Conservation (phyloP, 2,329 filamentous ascomycete species). For the Hypoxylon sp. region DNA sequence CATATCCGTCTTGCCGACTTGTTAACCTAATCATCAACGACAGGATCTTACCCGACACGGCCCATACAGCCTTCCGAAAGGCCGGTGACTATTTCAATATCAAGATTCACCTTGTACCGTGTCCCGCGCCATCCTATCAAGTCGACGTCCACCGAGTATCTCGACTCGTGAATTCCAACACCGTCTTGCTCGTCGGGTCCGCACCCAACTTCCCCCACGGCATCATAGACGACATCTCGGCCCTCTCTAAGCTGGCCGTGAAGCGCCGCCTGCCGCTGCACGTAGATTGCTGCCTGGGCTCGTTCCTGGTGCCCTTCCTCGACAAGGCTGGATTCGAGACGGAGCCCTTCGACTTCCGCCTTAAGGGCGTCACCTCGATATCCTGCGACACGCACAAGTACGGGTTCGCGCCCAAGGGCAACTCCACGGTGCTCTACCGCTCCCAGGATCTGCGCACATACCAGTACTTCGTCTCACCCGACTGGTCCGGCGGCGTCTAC, state of each 20-base stretch:
- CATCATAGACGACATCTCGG: conserved; percentile 93
- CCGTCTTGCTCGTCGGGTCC: conserved; percentile 88
- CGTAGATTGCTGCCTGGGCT: conserved; percentile 97
- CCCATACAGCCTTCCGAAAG: conserved; percentile 96
- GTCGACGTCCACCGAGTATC: conserved; percentile 80
- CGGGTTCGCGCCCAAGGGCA: conserved; percentile 97
- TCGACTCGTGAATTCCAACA: conserved; percentile 92
- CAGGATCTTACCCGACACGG: conserved; percentile 92
- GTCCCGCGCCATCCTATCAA: conserved; percentile 85
- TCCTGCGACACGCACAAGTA: conserved; percentile 99
- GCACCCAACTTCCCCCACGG: conserved; percentile 98
- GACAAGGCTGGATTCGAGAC: conserved; percentile 92
- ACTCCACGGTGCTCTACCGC: conserved; percentile 91
- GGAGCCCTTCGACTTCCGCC: conserved; percentile 89
- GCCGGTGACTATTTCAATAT: conserved; percentile 96
- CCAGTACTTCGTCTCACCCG: conserved; percentile 95
- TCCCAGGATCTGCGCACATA: conserved; percentile 79
- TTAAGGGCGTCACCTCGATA: conserved; percentile 94
- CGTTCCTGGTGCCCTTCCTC: conserved; percentile 91
- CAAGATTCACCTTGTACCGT: conserved; percentile 87
- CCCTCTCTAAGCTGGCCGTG: conserved; percentile 81
- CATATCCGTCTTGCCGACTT: not conserved
- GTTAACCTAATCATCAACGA: conserved; percentile 1
- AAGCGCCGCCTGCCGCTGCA: conserved; percentile 86
- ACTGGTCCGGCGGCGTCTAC: conserved; percentile 97